Evolutionary conservation across 768 basidiomycete species (phyloP).

Genomic region (Macrocybe gigantea): DNA sequence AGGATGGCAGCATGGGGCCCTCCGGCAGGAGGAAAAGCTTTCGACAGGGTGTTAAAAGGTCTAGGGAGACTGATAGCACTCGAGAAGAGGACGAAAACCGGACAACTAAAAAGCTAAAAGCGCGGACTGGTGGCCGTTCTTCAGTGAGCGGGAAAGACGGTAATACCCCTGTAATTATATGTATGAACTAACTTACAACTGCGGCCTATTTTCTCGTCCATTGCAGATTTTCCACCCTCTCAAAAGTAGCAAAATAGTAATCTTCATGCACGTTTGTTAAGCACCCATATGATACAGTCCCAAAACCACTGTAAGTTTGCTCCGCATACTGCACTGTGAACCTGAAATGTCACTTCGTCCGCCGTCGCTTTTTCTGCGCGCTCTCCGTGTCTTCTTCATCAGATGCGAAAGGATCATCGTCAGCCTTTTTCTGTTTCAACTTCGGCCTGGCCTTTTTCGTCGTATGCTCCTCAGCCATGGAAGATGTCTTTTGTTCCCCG

Average conservation of each 20-base stretch:
- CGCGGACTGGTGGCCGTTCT: constrained; percentile 6
- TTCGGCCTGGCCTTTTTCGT: constrained; percentile 32
- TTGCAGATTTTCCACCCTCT: no score
- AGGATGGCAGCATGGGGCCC: no score
- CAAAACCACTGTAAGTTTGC: no score
- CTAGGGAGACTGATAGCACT: constrained; percentile 22
- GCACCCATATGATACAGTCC: no score
- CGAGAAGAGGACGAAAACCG: constrained; percentile 20
- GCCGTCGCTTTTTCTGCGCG: constrained; percentile 3
- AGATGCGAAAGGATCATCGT: constrained; percentile 56
- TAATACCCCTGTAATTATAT: constrained; percentile 14
- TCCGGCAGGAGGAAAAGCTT: constrained; percentile 4
- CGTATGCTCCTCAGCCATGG: background rate
- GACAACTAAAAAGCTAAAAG: constrained; percentile 30
- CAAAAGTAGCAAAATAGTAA: no score
- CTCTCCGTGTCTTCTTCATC: constrained; percentile 30
- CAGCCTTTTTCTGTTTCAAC: constrained; percentile 37
- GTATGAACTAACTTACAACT: no score
- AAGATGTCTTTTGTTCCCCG: constrained; percentile 7
- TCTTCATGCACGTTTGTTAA: no score
- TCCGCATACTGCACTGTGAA: no score
- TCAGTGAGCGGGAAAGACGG: constrained; percentile 4
- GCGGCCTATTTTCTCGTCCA: no score
- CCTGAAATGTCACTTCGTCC: no score
- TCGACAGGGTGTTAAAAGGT: constrained; percentile 30